phyloP scores from a whole-genome alignment of 2,329 filamentous ascomycete genomes.

The Macrophomina tecta region DNA sequence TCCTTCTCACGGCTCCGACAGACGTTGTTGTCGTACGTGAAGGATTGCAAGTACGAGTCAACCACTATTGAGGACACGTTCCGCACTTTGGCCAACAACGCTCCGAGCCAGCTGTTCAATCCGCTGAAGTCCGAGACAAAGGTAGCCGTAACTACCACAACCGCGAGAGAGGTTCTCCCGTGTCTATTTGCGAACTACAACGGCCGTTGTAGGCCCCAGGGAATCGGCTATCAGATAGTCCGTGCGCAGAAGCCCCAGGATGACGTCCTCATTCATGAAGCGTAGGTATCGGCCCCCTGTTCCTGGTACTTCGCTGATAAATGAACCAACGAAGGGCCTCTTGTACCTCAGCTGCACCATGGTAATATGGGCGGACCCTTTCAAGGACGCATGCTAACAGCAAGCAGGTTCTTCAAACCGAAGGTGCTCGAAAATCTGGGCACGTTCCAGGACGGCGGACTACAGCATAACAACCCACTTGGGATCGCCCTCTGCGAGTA shows the following conservation, averaged over 20 bases:
- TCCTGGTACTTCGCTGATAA: too few relatives aligned
- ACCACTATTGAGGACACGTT: constrained; percentile 37
- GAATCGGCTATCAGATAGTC: constrained; percentile 32
- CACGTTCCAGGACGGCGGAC: constrained; percentile 39
- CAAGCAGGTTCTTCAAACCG: constrained; percentile 35
- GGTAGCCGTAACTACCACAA: constrained; percentile 39
- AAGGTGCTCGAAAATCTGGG: constrained; percentile 34
- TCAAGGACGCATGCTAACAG: neutral
- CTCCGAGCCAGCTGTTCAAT: constrained; percentile 37
- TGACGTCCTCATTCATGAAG: constrained; percentile 35
- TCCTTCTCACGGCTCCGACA: constrained; percentile 32
- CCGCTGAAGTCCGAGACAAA: constrained; percentile 35
- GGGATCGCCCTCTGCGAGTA: constrained; percentile 35
- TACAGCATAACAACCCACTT: constrained; percentile 39
- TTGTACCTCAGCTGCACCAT: constrained; percentile 39
- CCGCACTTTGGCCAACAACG: constrained; percentile 28
- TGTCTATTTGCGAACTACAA: constrained; percentile 43
- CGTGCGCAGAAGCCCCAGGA: constrained; percentile 32
- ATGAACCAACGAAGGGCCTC: too few relatives aligned
- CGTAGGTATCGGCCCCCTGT: too few relatives aligned
- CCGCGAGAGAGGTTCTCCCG: constrained; percentile 31
- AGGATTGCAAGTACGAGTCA: constrained; percentile 36
- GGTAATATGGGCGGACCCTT: constrained; percentile 10
- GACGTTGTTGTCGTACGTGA: constrained; percentile 35
- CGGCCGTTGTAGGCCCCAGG: constrained; percentile 28